Base-by-base conservation (phyloP, 208 protist genomes). In the Leishmania turanica region DNA sequence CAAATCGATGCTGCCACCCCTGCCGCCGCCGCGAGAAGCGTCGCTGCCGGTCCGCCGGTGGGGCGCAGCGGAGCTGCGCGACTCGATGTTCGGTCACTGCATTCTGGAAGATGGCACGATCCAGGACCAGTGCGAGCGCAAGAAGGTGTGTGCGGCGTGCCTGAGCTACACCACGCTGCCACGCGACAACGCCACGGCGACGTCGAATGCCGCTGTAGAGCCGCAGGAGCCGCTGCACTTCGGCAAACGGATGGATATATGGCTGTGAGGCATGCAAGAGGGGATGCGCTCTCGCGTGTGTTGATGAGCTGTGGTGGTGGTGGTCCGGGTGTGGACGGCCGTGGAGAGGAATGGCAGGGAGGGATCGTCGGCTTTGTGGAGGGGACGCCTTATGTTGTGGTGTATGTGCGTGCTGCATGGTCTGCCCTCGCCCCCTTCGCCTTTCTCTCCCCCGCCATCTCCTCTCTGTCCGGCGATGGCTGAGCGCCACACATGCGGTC, bases 151-250 rank as follows among this genome's bases (percentile, higher is more conserved):
- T 19, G 77, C 77, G 8, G 81, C 53, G 51, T 0, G 68, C 27
- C 37, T 64, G 31, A 62, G 54, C 72, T 78, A 81, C 68, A 78
- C 81, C 7, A 78, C 77, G 2, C 64, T 85, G 15, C 77, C 81
- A 24, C 40, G 13, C 19, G 81, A 85, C 77, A 81, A 85, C 77
- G 81, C 81, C 3, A 85, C 81, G 21, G 81, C 81, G 42, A 80
- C 71, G 37, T 80, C 49, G 6, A 85, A 85, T 71, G 15, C 66
- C 31, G 15, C 66, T 11, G 65, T 70, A 19, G 75, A 65, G 45
- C 4, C 53, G 1, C 60, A 77, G 27, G 49, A 37, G 62, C 81
- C 76, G 24, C 53, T 81, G 24, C 81, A 53, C 40, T 47, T 73
- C n/a, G 77, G 81, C 21, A 85, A 85, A 24, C 81, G 81, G 19